These are phyloP conservation scores for Crithidia expoeki DNA, from an alignment of 208 protist species.

Conservation along the genomic window DNA sequence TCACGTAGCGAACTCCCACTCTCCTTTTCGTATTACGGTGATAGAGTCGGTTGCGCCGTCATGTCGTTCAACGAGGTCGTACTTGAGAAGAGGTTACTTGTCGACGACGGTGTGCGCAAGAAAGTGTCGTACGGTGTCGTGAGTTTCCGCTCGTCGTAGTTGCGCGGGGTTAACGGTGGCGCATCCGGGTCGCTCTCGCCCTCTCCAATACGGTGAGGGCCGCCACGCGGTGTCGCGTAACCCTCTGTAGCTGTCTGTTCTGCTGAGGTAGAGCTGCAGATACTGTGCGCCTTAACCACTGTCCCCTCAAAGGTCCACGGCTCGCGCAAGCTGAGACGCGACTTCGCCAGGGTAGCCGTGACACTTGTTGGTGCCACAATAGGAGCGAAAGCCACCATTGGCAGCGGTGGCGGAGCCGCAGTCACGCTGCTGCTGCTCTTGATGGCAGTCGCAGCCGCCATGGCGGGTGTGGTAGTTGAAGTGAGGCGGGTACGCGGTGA, in stretches of 20 bases:
- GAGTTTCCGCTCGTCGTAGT: slow-evolving; percentile 23
- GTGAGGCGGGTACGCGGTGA: slow-evolving; percentile 2
- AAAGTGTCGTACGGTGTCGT: slow-evolving; percentile 20
- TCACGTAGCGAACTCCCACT: too few species aligned
- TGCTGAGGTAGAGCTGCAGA: slow-evolving; percentile 16
- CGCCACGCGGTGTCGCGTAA: slow-evolving; percentile 14
- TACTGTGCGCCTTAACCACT: slow-evolving; percentile 22
- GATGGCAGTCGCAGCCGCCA: background rate
- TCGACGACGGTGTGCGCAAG: slow-evolving; percentile 20
- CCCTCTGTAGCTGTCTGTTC: slow-evolving; percentile 13
- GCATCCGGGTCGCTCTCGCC: background rate
- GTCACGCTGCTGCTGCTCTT: background rate
- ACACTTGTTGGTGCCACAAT: background rate
- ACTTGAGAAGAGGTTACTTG: slow-evolving; percentile 27
- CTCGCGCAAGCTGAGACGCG: background rate
- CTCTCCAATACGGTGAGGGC: background rate
- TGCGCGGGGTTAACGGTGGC: slow-evolving; percentile 29
- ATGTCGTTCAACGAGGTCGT: slow-evolving; percentile 10
- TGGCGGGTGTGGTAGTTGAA: background rate
- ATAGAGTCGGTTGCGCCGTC: slow-evolving; percentile 1
- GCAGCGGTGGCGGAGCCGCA: background rate
- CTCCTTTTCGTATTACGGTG: too few species aligned
- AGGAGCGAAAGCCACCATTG: background rate
- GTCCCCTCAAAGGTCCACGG: slow-evolving; percentile 8
- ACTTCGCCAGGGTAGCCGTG: slow-evolving; percentile 10